Percentiles rank a stretch among this genome's conserved stretches.
Conservation (phyloP, 176 grass and related monocot genomes). For the Puccinellia tenuiflora region DNA sequence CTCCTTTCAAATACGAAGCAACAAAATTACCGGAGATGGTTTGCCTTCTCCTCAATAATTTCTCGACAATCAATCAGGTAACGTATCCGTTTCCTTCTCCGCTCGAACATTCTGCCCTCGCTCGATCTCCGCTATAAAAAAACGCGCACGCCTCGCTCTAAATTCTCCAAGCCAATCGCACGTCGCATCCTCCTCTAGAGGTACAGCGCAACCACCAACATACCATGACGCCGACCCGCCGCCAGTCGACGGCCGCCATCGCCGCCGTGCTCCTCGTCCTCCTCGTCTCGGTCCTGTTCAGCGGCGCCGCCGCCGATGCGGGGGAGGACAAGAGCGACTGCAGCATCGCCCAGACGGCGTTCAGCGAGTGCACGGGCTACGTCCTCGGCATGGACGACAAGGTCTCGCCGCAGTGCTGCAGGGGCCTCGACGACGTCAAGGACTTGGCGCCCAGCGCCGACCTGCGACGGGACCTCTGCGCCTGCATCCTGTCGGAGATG, state of each 20-base stretch:
- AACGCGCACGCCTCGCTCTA: background rate
- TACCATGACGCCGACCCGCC: background rate
- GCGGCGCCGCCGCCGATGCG: background rate
- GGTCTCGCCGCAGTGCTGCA: conserved; percentile 6
- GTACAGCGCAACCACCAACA: background rate
- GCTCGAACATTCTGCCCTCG: background rate
- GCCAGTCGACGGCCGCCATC: background rate
- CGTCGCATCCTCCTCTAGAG: background rate
- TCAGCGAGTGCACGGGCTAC: conserved; percentile 32
- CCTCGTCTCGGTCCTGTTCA: background rate
- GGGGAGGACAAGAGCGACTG: background rate
- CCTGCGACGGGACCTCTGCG: background rate
- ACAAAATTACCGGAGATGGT: too few species aligned
- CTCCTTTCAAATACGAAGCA: too few species aligned
- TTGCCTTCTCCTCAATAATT: background rate
- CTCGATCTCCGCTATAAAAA: background rate
- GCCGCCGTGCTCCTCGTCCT: background rate
- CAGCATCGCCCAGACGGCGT: background rate
- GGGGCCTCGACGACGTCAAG: background rate
- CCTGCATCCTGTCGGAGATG: conserved; percentile 21
- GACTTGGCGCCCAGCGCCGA: background rate
- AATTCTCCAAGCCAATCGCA: background rate
- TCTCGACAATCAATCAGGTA: background rate
- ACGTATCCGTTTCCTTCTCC: background rate
- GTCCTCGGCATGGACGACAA: background rate